A percentile compares a stretch with the other conserved stretches of the same genome.
These are phyloP conservation scores for Salicornia ramosissima DNA, from an alignment of 148 eudicot species.

Conservation along the genomic window DNA sequence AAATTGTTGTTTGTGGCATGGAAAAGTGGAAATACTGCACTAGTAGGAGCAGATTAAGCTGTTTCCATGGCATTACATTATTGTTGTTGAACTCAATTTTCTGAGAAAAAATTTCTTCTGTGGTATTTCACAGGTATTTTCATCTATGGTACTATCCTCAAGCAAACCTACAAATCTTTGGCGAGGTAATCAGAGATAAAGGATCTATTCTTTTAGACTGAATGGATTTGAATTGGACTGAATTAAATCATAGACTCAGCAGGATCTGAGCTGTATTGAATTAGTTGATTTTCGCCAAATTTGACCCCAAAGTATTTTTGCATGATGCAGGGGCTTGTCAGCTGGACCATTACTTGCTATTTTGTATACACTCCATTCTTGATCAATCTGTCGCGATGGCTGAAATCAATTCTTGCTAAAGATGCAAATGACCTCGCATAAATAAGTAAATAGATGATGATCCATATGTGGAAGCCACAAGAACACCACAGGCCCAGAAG, in stretches of 20 bases:
- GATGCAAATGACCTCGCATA: constrained; percentile 6
- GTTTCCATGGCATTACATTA: not conserved
- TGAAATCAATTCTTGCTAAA: constrained; percentile 31
- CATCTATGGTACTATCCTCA: constrained; percentile 83
- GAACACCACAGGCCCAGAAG: not conserved
- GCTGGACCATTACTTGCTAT: constrained; percentile 78
- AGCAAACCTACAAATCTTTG: constrained; percentile 63
- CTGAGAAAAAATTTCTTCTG: not conserved
- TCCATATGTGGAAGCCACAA: not conserved
- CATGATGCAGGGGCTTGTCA: constrained; percentile 62
- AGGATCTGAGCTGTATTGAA: too few relatives aligned
- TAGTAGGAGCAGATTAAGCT: not conserved
- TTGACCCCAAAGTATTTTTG: not conserved
- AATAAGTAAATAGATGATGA: not conserved
- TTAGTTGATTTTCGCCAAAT: too few relatives aligned
- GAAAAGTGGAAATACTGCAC: not conserved
- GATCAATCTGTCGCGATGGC: constrained; percentile 64
- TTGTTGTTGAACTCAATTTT: not conserved
- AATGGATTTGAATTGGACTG: too few relatives aligned
- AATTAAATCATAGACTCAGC: not conserved
- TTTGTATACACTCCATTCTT: constrained; percentile 72
- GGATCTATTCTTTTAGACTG: not conserved
- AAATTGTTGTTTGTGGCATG: not conserved
- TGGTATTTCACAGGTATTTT: constrained; percentile 38
- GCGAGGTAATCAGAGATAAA: constrained; percentile 44